Base-by-base conservation (phyloP, 2,329 filamentous ascomycete genomes). In the Botrytis pseudocinerea region DNA sequence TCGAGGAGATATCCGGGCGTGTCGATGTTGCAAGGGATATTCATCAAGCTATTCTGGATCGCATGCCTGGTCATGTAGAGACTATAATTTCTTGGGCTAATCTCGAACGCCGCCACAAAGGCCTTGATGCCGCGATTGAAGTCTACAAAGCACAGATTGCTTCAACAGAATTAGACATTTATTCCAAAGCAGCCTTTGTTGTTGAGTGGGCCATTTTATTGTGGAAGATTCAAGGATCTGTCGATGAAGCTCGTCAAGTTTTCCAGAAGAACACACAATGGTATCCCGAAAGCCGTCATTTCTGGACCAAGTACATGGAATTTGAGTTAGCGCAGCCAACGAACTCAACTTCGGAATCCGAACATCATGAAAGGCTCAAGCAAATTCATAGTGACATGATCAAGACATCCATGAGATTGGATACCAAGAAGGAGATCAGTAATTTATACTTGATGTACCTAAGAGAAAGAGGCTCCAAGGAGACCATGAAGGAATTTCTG, bases 71-170 rank as follows among this genome's bases (percentile, higher is more conserved):
- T 76, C 93, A 95, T 76, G 87, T 97, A 64, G 94, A 98, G 82
- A 94, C 93, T 1, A 93, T 98, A 76, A 85, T 95, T 16, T 96
- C 95, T 1, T 90, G 94, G 86, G 95, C 94, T 48, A 96, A 97
- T 76, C 85, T 97, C 57, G 90, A 93, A 81, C 91, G 95, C 76
- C 92, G 96, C 46, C 93, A 97, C 78, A 89, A 88, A 70, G 94
- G 93, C 9, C 86, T 97, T 6, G 93, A 97, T 46, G 92, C 93
- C 0, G 95, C 95, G 2, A 92, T 98, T 72, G 89, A 92, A 72
- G 87, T 97, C 9, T 93, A 95, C 82, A 94, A 95, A 82, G 86
- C 88, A 68, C 93, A 97, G 76, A 92, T 98, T 76, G 91, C 95
- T 76, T 89, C 89, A 2, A 86, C 90, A 1, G 85, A 90, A 18